These are phyloP conservation scores for Spathaspora gorwiae DNA, from an alignment of 805 yeast species.

Conservation along the genomic window DNA sequence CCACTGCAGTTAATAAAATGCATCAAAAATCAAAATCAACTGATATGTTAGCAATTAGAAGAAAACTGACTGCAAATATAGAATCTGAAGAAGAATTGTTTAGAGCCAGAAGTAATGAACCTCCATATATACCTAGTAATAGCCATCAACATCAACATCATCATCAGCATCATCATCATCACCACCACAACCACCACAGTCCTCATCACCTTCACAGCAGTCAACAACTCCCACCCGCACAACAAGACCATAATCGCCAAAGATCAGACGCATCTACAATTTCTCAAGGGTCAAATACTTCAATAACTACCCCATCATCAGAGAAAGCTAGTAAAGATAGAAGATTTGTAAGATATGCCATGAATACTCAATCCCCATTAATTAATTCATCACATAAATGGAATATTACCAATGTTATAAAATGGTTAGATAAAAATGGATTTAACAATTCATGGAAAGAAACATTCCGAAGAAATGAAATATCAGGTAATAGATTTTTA, in stretches of 20 bases:
- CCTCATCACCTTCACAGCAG: no score
- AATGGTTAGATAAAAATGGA: constrained; percentile 65
- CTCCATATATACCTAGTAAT: background rate
- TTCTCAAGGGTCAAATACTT: constrained; percentile 29
- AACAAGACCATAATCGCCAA: constrained; percentile 22
- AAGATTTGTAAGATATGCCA: constrained; percentile 39
- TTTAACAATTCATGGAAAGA: constrained; percentile 75
- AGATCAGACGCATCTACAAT: constrained; percentile 32
- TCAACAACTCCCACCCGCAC: background rate
- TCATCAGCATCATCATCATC: background rate
- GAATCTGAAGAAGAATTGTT: background rate
- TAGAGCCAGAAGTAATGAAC: background rate
- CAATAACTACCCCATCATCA: constrained; percentile 16
- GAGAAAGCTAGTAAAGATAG: constrained; percentile 31
- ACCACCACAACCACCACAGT: no score
- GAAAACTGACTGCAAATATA: background rate
- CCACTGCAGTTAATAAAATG: background rate
- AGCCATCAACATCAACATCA: background rate
- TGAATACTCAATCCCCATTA: constrained; percentile 29
- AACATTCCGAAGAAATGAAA: constrained; percentile 52
- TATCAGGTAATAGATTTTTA: constrained; percentile 61
- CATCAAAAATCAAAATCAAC: constrained; percentile 3
- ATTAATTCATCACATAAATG: constrained; percentile 41
- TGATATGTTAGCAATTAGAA: constrained; percentile 1
- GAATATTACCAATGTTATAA: constrained; percentile 61